phyloP scores from a whole-genome alignment of 2,329 filamentous ascomycete genomes.

The Nothopassalora personata region DNA sequence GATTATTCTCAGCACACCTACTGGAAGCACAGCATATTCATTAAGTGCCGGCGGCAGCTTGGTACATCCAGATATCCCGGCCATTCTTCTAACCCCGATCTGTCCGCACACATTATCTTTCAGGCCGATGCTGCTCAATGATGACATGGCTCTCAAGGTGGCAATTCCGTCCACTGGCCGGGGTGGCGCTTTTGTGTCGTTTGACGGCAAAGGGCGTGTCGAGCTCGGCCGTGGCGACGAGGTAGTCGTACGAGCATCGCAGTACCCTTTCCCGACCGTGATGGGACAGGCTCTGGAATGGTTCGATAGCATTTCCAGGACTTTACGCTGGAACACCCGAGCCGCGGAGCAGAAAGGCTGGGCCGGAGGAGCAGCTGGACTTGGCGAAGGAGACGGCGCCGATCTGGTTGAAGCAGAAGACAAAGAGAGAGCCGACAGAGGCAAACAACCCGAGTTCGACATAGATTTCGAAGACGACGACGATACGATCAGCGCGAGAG shows the following conservation, averaged over 20 bases:
- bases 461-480: slow-evolving; percentile 76
- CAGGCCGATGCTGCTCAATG: slow-evolving; percentile 94
- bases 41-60: slow-evolving; percentile 92
- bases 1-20: slow-evolving; percentile 95
- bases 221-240: slow-evolving; percentile 91
- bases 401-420: slow-evolving; percentile 28
- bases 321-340: slow-evolving; percentile 89
- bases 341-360: slow-evolving; percentile 89
- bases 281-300: slow-evolving; percentile 85
- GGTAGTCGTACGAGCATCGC: slow-evolving; percentile 90
- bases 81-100: slow-evolving; percentile 93
- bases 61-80: slow-evolving; percentile 93
- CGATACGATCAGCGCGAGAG: slow-evolving; percentile 35
- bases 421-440: slow-evolving; percentile 41
- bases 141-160: slow-evolving; percentile 87
- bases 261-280: slow-evolving; percentile 96
- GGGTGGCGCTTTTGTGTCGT: slow-evolving; percentile 92
- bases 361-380: slow-evolving; percentile 54
- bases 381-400: slow-evolving; percentile 31
- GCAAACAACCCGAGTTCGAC: slow-evolving; percentile 66
- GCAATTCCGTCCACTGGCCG: slow-evolving; percentile 78
- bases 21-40: slow-evolving; percentile 85
- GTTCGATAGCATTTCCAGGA: slow-evolving; percentile 92
- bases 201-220: slow-evolving; percentile 93
- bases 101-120: slow-evolving; percentile 96